Conservation (phyloP, 1,284 basidiomycete genomes). For the Cutaneotrichosporon sp. region DNA sequence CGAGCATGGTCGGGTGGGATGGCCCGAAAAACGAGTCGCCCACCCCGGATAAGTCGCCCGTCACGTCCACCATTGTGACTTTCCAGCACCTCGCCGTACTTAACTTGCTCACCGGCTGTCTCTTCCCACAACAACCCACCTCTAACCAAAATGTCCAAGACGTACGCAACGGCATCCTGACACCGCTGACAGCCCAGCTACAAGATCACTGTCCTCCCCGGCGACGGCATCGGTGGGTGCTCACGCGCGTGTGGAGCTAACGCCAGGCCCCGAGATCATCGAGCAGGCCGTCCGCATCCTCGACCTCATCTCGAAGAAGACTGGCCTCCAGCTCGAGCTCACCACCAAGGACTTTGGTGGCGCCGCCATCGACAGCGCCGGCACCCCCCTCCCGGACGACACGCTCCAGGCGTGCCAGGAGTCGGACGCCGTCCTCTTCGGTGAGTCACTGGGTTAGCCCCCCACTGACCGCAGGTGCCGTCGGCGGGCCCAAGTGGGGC, state of each 20-base stretch:
- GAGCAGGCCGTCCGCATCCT: constrained; percentile 87
- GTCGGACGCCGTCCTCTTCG: constrained; percentile 90
- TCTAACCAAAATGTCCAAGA: constrained; percentile 8
- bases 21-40: no score
- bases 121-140: background rate
- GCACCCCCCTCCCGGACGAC: constrained; percentile 78
- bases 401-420: constrained; percentile 85
- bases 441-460: constrained; percentile 55
- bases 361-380: constrained; percentile 83
- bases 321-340: constrained; percentile 72
- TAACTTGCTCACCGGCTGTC: background rate
- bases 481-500: constrained; percentile 97
- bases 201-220: constrained; percentile 84
- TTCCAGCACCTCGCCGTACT: background rate
- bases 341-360: constrained; percentile 81
- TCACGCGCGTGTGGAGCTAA: background rate
- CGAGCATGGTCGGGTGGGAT: no score
- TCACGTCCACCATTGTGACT: background rate
- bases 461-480: constrained; percentile 66
- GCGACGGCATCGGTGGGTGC: constrained; percentile 89
- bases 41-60: background rate
- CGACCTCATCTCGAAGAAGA: constrained; percentile 67
- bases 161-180: background rate
- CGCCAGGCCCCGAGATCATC: constrained; percentile 86
- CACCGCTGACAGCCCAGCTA: constrained; percentile 54